Evolutionary conservation across 345 rosid genomes (phyloP).

Genomic region (Abelmoschus esculentus): DNA sequence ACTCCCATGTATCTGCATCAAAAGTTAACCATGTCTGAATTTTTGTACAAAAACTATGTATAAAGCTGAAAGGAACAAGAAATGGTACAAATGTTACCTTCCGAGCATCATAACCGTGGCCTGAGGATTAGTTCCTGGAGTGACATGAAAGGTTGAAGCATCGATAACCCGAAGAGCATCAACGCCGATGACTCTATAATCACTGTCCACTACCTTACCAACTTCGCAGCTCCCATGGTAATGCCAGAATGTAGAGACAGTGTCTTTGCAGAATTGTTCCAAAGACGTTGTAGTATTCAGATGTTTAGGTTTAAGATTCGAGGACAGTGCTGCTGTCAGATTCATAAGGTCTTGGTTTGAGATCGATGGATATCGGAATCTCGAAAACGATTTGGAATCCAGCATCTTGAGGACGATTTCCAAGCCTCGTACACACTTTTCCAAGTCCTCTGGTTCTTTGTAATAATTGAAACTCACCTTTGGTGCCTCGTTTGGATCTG

Average conservation of each 20-base stretch:
- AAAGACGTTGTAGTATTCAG: conserved; percentile 23
- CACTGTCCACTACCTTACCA: conserved; percentile 46
- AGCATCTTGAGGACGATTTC: conserved; percentile 37
- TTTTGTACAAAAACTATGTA: no score
- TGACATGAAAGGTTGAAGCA: conserved; percentile 44
- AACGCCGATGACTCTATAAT: conserved; percentile 45
- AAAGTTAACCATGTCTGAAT: background rate
- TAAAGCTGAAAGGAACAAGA: no score
- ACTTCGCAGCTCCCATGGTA: conserved; percentile 70
- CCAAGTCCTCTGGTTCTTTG: conserved; percentile 57
- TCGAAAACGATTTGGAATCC: conserved; percentile 41
- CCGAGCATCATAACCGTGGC: conserved; percentile 85
- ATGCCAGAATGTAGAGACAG: conserved; percentile 69
- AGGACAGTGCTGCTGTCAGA: conserved; percentile 33
- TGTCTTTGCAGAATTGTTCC: conserved; percentile 57
- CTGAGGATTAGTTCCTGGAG: conserved; percentile 75
- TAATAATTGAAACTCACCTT: conserved; percentile 66
- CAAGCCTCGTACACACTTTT: conserved; percentile 52
- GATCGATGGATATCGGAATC: conserved; percentile 31
- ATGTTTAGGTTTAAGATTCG: conserved; percentile 53
- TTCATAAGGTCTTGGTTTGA: conserved; percentile 33
- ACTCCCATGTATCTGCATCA: background rate
- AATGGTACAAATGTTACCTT: conserved; percentile 32
- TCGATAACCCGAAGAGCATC: conserved; percentile 48
- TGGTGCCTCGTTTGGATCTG: conserved; percentile 48